Conservation (phyloP, 495 filamentous ascomycete genomes). For the Usnea hakonensis region DNA sequence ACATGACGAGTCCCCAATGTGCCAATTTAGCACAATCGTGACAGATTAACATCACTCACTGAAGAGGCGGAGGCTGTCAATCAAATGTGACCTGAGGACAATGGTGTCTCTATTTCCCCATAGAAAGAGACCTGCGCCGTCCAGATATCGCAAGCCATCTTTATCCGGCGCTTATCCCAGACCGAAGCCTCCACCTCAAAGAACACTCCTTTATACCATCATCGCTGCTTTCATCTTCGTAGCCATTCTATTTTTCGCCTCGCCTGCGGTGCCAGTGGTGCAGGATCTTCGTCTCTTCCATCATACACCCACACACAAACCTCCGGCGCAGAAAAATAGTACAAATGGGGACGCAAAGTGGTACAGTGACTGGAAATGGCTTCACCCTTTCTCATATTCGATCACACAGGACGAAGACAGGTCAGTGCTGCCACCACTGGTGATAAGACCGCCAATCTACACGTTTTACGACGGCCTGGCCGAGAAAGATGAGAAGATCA, state of each 20-base stretch:
- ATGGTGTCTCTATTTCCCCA: not conserved
- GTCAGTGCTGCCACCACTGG: constrained; percentile 77
- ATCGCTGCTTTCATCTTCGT: constrained; percentile 37
- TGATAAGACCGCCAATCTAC: constrained; percentile 69
- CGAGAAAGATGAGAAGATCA: constrained; percentile 50
- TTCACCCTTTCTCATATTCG: constrained; percentile 78
- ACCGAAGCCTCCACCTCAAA: constrained; percentile 7
- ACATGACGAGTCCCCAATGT: not conserved
- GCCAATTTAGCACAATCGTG: not conserved
- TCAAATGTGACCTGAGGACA: not conserved
- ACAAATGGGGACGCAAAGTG: constrained; percentile 72
- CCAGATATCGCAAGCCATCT: constrained; percentile 17
- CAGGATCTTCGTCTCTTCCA: constrained; percentile 40
- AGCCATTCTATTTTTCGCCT: constrained; percentile 38
- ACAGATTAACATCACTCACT: not conserved
- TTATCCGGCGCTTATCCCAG: constrained; percentile 11
- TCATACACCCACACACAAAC: constrained; percentile 62
- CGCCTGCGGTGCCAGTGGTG: constrained; percentile 25
- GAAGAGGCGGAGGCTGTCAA: not conserved
- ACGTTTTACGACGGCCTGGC: constrained; percentile 75
- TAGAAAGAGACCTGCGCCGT: constrained; percentile 3
- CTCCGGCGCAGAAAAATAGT: constrained; percentile 65
- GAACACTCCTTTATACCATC: constrained; percentile 19
- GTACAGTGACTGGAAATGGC: constrained; percentile 84
- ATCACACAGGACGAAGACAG: constrained; percentile 80